Evolutionary conservation across 768 basidiomycete genomes (phyloP), one percentile per base, ranked within the genome.

Genomic region (Boletus rubescentipes): DNA sequence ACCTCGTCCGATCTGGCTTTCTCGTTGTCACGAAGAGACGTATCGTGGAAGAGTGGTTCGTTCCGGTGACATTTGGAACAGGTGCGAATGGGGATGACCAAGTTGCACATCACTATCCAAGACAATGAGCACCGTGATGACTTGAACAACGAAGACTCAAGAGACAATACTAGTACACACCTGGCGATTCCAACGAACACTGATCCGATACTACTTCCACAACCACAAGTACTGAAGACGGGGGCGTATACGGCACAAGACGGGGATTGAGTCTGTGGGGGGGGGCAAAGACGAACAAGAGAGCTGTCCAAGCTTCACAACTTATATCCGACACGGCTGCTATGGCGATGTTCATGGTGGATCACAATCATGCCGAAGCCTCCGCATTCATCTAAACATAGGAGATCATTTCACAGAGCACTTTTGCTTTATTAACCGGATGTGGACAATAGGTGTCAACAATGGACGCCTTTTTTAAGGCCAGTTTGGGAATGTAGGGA

Each of bases 31-130:
- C 46, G 62, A 5, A 40, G 47, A 29, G 46, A 49, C 11, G 46
- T 46, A 10, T 65, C 57, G 2, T 46, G 57, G 35, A 69, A 69
- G 55, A 69, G 67, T 5, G 67, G 67, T 38, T 69, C 65, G 18
- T 34, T 55, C 11, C 46, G 49, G 34, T 32, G 59, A 39, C 68
- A 69, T 49, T 71, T 67, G 1, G 67, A 71, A 29, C 68, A 69
- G 16, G 62, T 70, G 39, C 68, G 69, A 47, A 69, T 56, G 14
- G 69, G 65, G 20, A 69, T 57, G 42, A 69, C 60, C 7, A 62
- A 53, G 53, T 69, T 71, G 37, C 68, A 69, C 68, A 69, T 69
- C 12, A 51, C 57, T 56, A n/a, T 36, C 9, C 9, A 5, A 16
- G 32, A 39, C 2, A 36, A 20, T 56, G 23, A 60, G 47, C 35